Evolutionary conservation across 495 filamentous ascomycete species (phyloP), one percentile per base, ranked within the genome.

Genomic region (Hypomontagnella monticulosa): DNA sequence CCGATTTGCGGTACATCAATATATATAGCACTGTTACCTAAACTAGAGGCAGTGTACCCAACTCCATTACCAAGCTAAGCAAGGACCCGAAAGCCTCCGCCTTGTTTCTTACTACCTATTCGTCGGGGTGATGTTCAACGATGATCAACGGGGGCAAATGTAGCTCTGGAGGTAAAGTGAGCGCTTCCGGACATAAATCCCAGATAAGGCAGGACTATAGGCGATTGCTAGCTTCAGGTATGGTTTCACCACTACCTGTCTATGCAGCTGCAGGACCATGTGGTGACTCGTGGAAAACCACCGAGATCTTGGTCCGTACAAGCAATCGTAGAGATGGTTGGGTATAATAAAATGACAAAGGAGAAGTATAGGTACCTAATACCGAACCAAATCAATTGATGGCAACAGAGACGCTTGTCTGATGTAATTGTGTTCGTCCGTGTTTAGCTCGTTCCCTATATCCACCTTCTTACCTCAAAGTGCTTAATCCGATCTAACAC

Each of bases 151-250:
- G 16, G 46, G 11, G 36, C n/a, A 9, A 50, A 36, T 5, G 30
- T 19, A 32, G n/a, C n/a, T n/a, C n/a, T n/a, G n/a, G 19, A 2
- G 47, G 34, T 11, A 9, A 20, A 11, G 16, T 41, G 44, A 36
- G 23, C 23, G 16, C 38, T 41, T 49, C 46, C 32, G 61, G 47
- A 16, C 40, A 46, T 23, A 36, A 53, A 38, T 57, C 57, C 58
- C 47, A 61, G 40, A 62, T 53, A 67, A 67, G 64, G 64, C 57
- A 62, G 64, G 64, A 61, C 33, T 67, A n/a, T 52, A 48, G 32
- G 15, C 44, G 20, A 7, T 48, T 15, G 41, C 9, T n/a, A 46
- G 23, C 14, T 23, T 27, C 1, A 32, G 48, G 48, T 50, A 36
- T 49, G 47, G 61, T 64, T 58, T 64, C 54, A 55, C 42, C 20